A percentile compares a stretch with the other conserved stretches of the same genome.
Evolutionary conservation across 768 basidiomycete species (phyloP).

Genomic region (Phylloporus scabripes): DNA sequence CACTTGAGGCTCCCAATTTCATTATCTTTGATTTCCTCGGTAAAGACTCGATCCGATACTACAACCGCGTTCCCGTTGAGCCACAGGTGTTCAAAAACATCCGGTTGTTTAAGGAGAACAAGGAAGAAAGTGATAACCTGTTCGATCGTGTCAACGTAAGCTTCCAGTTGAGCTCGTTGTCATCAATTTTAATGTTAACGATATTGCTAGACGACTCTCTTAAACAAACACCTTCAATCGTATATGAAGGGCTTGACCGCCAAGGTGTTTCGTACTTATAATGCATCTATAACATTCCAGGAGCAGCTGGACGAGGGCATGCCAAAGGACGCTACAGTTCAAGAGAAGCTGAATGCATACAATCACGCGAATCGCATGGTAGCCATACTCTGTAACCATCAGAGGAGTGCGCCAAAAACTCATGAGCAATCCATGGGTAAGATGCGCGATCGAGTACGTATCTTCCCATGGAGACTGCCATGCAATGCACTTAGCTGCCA

Average conservation of each 20-base stretch:
- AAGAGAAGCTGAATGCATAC: slow-evolving; percentile 96
- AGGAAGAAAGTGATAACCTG: slow-evolving; percentile 78
- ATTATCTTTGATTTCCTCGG: slow-evolving; percentile 97
- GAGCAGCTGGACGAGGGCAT: slow-evolving; percentile 76
- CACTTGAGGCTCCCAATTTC: slow-evolving; percentile 78
- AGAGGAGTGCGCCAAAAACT: slow-evolving; percentile 86
- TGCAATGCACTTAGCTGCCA: slow-evolving; percentile 4
- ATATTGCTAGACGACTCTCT: slow-evolving; percentile 55
- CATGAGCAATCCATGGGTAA: slow-evolving; percentile 94
- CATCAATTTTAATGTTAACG: slow-evolving; percentile 23
- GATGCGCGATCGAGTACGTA: slow-evolving; percentile 80
- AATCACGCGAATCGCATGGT: slow-evolving; percentile 97
- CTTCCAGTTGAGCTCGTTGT: background rate
- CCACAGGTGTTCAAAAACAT: slow-evolving; percentile 97
- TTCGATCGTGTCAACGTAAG: slow-evolving; percentile 91
- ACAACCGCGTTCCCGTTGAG: slow-evolving; percentile 85
- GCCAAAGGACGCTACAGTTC: slow-evolving; percentile 65
- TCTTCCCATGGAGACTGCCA: background rate
- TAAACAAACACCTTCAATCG: slow-evolving; percentile 88
- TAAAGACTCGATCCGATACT: slow-evolving; percentile 98
- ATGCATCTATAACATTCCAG: slow-evolving; percentile 96
- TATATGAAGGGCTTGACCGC: slow-evolving; percentile 99
- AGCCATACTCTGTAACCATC: slow-evolving; percentile 99
- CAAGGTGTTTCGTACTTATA: slow-evolving; percentile 99
- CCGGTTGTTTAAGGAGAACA: slow-evolving; percentile 92